Evolutionary conservation across 2,329 filamentous ascomycete species (phyloP), one percentile per base, ranked within the genome.

Genomic region (Neonectria sp.): DNA sequence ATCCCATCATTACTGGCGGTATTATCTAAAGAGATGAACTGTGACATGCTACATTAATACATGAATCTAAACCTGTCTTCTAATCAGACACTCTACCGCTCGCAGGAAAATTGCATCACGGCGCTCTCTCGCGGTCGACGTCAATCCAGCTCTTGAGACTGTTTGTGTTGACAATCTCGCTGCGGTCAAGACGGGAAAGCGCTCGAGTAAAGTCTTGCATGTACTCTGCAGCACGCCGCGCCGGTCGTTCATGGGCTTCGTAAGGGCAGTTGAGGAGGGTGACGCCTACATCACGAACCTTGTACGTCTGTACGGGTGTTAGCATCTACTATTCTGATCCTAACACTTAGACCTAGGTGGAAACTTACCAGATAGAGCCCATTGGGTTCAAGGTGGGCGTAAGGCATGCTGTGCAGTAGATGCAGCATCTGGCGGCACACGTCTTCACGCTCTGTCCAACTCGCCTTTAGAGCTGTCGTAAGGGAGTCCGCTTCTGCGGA

Each of bases 401-500:
- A 73, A 0, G 78, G 75, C 9, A 80, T 79, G 35, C 76, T 77
- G 15, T 80, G 78, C 4, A 82, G 61, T 4, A 81, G 63, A 51
- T 79, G 79, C 21, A 82, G 71, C 33, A 81, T 68, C 61, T 80
- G 80, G 1, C 79, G 78, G 25, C 78, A 81, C 0, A 81, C 72
- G 6, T 81, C 79, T 60, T 82, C 80, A 2, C 80, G 72, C 59
- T 79, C 77, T 7, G 69, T 53, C 79, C 80, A 82, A 51, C 65
- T 76, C 21, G 67, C 33, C 45, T 65, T 68, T 7, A 74, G 46
- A 33, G 69, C 17, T 25, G 61, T 24, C 9, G 48, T 45, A 9
- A 57, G 55, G 1, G 60, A 17, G 9, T 57, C 58, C 9, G 4
- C 11, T 2, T 49, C 52, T 3, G 48, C 11, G 2, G 53, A 27